Base-by-base conservation (phyloP, 2,329 filamentous ascomycete species). In the Colletotrichum sp. region DNA sequence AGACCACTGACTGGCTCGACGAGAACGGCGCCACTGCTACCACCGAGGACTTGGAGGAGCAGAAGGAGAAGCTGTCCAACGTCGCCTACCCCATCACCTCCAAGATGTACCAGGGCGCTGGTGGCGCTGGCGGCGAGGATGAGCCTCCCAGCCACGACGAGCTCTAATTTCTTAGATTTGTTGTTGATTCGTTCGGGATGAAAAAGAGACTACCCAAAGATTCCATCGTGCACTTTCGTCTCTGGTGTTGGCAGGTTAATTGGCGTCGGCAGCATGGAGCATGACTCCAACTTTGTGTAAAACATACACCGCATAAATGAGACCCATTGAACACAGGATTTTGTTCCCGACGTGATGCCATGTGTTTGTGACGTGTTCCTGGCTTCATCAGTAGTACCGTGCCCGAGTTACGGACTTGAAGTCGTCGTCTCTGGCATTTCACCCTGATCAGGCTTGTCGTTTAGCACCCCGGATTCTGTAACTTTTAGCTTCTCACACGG, bases 11-110 rank as follows among this genome's bases (percentile, higher is more conserved):
- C 86, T 99, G 97, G 97, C 93, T 99, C 76, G 96, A 98, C 81
- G 95, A 98, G 92, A 97, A 98, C 88, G 95, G 92, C 79, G 92
- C 94, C 79, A 94, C 94, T 68, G 97, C 97, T 78, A 92, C 90
- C 80, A 91, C 95, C 76, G 96, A 98, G 89, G 97, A 98, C 90
- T 98, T 98, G 82, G 96, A 98, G 88, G 97, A 99, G 92, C 96
- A 98, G 91, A 98, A 97, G 91, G 96, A 99, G 94, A 98, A 98
- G 92, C 92, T 99, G 80, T 97, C 95, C 82, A 94, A 94, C 86
- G 95, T 98, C 79, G 97, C 97, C 70, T 98, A 98, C 90, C 97
- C 97, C 80, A 99, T 99, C 89, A 99, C 97, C 82, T 98, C 95
- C 90, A 99, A 99, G 93, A 91, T 98, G 83, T 98, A 98, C 90